Evolutionary conservation across 2,329 filamentous ascomycete genomes (phyloP), one percentile per base, ranked within the genome.

Genomic region (Ceratocystis diversiconidia): DNA sequence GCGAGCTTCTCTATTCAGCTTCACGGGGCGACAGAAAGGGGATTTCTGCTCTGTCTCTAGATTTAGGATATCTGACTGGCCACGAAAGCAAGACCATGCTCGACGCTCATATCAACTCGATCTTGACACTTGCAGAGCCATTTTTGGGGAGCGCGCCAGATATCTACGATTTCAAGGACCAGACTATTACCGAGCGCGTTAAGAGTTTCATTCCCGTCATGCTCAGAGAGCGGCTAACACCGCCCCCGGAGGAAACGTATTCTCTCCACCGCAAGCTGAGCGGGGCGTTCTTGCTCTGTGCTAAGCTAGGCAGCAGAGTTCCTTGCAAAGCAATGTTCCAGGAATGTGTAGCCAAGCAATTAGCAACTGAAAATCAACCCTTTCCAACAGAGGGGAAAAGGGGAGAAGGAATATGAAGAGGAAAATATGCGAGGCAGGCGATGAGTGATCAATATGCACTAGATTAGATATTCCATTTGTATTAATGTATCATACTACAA

Each of bases 231-330:
- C 79, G 94, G 44, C 77, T 99, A 22, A 85, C 90, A 17, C 92
- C 94, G 28, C 94, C 95, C 28, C 94, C 94, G 0, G 95, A 99
- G 77, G 94, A 99, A 79, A 99, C 94, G 63, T 99, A 99, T 73
- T 92, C 88, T 73, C 76, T 99, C 71, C 94, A 99, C 75, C 84
- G 94, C 68, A 99, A 99, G 78, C 77, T 99, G 65, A 96, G 91
- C 74, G 94, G 94, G 0, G 95, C 94, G 0, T 99, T 99, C 73
- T 76, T 99, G 72, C 79, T 99, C 19, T 99, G 94, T 74, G 92
- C 94, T 0, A 83, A 85, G 69, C 74, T 99, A 67, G 91, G 90
- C 2, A 96, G 90, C 73, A 82, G 84, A 69, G 92, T 99, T 2
- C 79, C 80, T 66, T 96, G 92, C 71, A 84, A 87, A 69, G 85